phyloP scores from a whole-genome alignment of 2,329 filamentous ascomycete genomes.

The Coniochaeta sp. region DNA sequence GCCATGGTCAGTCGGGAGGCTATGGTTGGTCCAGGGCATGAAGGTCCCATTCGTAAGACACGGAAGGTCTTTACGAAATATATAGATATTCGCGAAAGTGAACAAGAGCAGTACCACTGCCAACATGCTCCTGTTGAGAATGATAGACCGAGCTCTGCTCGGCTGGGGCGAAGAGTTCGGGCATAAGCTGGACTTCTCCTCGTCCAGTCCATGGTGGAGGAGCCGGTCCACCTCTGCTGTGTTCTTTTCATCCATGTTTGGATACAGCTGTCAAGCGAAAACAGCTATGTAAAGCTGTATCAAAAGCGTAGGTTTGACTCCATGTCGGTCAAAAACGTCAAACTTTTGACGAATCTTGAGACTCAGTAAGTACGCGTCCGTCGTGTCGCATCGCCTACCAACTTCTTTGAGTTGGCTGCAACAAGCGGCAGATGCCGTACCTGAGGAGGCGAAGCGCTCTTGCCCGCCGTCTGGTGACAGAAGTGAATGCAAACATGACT shows the following conservation, averaged over 20 bases:
- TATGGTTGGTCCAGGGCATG: neutral
- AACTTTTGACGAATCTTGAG: neutral
- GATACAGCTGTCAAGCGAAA: too few species aligned
- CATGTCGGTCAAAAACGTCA: neutral
- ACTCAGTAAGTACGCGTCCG: neutral
- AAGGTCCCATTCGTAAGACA: neutral
- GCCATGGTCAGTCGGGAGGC: neutral
- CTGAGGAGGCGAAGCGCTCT: too few species aligned
- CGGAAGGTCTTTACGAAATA: neutral
- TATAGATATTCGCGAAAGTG: too few species aligned
- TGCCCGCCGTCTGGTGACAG: too few species aligned
- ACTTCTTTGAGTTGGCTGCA: too few species aligned
- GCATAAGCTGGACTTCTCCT: neutral
- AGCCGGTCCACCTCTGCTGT: neutral
- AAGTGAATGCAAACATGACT: too few species aligned
- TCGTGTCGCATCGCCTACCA: too few species aligned
- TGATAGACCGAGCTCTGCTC: neutral
- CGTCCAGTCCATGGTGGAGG: neutral
- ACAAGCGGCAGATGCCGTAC: too few species aligned
- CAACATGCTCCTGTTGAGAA: neutral
- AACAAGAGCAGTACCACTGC: neutral
- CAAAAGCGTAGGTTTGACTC: neutral
- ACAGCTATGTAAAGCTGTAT: neutral
- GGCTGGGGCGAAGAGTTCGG: neutral
- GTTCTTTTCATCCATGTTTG: neutral